Conservation (phyloP, 768 basidiomycete species). For the Hygrophoropsis aurantiaca region DNA sequence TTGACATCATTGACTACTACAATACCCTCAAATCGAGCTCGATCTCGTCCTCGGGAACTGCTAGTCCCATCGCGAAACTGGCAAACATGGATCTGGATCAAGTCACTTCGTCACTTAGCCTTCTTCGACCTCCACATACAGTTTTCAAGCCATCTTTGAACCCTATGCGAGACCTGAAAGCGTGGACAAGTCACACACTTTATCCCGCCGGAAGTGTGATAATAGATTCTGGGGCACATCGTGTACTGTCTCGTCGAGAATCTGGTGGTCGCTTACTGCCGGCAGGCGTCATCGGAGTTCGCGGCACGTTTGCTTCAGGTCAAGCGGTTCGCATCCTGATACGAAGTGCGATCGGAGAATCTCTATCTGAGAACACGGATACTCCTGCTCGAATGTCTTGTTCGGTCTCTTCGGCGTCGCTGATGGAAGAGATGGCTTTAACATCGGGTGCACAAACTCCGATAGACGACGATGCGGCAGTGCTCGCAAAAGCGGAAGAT, state of each 20-base stretch:
- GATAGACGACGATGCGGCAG: slow-evolving; percentile 31
- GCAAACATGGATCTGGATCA: slow-evolving; percentile 22
- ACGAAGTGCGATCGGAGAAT: slow-evolving; percentile 33
- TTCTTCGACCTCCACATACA: slow-evolving; percentile 77
- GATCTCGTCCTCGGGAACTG: slow-evolving; percentile 31
- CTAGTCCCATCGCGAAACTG: slow-evolving; percentile 25
- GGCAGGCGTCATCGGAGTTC: slow-evolving; percentile 83
- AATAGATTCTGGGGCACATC: slow-evolving; percentile 87
- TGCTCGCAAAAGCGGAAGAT: no score
- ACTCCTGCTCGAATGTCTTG: slow-evolving; percentile 44
- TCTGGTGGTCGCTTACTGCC: slow-evolving; percentile 92
- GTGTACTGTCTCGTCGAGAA: slow-evolving; percentile 79
- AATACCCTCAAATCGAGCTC: slow-evolving; percentile 38
- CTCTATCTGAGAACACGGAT: slow-evolving; percentile 20
- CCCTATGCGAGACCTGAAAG: slow-evolving; percentile 85
- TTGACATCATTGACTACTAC: slow-evolving; percentile 82
- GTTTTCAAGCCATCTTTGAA: slow-evolving; percentile 72
- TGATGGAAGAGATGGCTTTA: slow-evolving; percentile 25
- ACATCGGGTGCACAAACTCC: slow-evolving; percentile 19
- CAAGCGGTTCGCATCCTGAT: slow-evolving; percentile 89
- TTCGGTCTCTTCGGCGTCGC: slow-evolving; percentile 35
- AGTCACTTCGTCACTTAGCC: slow-evolving; percentile 18
- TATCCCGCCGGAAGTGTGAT: slow-evolving; percentile 85
- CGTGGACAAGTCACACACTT: slow-evolving; percentile 97
- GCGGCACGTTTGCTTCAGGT: slow-evolving; percentile 89